phyloP scores from a whole-genome alignment of 805 yeast genomes.

The Ogataea haglerorum region DNA sequence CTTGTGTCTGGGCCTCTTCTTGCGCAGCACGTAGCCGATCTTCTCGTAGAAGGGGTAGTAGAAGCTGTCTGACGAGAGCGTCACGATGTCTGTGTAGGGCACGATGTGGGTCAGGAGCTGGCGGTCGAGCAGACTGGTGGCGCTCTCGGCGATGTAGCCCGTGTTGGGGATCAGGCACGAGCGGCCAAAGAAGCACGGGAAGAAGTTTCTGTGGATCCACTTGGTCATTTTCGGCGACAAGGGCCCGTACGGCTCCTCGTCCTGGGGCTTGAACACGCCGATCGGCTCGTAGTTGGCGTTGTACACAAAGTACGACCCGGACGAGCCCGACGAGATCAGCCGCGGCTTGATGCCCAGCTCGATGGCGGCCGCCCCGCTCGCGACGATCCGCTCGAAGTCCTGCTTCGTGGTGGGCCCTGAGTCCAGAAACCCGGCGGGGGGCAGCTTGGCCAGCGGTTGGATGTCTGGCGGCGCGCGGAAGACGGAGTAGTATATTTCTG shows the following conservation, averaged over 20 bases:
- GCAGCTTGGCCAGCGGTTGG: conserved; percentile 27
- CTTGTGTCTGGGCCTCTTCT: conserved; percentile 39
- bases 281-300: conserved; percentile 35
- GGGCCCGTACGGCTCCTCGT: conserved; percentile 80
- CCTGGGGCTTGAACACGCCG: conserved; percentile 74
- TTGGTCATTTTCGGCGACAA: conserved; percentile 76
- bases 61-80: conserved; percentile 45
- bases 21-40: conserved; percentile 18
- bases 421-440: conserved; percentile 24
- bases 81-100: conserved; percentile 61
- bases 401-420: conserved; percentile 26
- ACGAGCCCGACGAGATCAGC: conserved; percentile 61
- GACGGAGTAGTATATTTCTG: conserved; percentile 53
- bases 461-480: conserved; percentile 41
- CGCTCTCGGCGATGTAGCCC: conserved; percentile 70
- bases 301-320: conserved; percentile 65
- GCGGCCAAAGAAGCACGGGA: conserved; percentile 75
- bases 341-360: conserved; percentile 43
- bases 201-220: conserved; percentile 71
- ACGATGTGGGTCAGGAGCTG: conserved; percentile 58
- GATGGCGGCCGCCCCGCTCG: conserved; percentile 45
- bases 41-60: conserved; percentile 52
- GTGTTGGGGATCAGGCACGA: conserved; percentile 69
- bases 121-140: conserved; percentile 63
- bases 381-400: conserved; percentile 40